These are phyloP conservation scores for Leccinum proliferum DNA, from an alignment of 1,284 basidiomycete genomes.

Conservation along the genomic window DNA sequence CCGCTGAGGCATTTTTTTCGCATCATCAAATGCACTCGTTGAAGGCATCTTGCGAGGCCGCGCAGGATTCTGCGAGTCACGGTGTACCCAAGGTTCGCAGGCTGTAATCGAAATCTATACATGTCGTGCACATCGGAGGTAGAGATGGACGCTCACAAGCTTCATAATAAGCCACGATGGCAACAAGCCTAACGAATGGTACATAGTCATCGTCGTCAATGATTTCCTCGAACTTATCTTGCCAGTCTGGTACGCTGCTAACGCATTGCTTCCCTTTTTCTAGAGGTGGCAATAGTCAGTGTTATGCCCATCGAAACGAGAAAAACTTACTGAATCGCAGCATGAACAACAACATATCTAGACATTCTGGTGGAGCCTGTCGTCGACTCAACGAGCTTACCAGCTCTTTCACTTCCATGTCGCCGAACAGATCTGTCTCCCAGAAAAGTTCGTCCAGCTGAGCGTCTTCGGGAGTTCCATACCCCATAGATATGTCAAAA, in stretches of 20 bases:
- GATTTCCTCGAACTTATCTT: slow-evolving; percentile 7
- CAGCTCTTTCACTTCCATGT: not conserved
- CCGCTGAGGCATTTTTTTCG: slow-evolving; percentile 4
- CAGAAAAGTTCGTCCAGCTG: not conserved
- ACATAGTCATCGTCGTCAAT: slow-evolving; percentile 6
- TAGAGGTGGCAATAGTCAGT: not conserved
- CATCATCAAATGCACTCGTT: slow-evolving; percentile 5
- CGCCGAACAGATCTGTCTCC: not conserved
- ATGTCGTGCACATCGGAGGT: too few relatives aligned
- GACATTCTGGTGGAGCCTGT: not conserved
- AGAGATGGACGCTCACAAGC: slow-evolving; percentile 11
- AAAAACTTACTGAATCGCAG: not conserved
- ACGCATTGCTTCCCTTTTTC: slow-evolving; percentile 22
- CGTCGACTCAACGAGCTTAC: not conserved
- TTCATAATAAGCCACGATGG: slow-evolving; percentile 24
- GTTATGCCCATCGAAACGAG: not conserved
- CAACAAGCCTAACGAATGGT: slow-evolving; percentile 16
- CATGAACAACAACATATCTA: not conserved
- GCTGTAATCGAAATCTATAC: slow-evolving; percentile 4
- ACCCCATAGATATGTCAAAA: not conserved
- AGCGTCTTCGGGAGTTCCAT: not conserved
- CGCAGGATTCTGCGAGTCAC: not conserved
- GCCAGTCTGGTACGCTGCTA: slow-evolving; percentile 11
- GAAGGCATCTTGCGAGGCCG: not conserved
- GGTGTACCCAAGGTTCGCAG: not conserved